phyloP scores from a whole-genome alignment of 345 rosid species.

The Passiflora organensis region DNA sequence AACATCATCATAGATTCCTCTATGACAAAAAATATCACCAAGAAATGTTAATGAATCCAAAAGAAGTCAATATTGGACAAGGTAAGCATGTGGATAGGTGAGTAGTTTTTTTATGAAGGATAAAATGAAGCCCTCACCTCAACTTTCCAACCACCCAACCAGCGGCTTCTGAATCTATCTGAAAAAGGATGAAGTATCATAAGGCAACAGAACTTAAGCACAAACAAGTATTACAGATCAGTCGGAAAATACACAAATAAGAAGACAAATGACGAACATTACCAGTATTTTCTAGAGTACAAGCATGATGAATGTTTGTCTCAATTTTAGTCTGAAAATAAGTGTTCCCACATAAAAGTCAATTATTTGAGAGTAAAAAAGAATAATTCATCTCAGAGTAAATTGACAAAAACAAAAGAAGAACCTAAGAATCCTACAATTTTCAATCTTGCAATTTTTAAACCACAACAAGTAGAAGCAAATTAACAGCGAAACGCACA shows the following conservation, averaged over 20 bases:
- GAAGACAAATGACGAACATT: slow-evolving; percentile 10
- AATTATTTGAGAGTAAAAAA: slow-evolving; percentile 11
- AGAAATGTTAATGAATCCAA: too few species aligned
- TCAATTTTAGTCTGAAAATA: slow-evolving; percentile 24
- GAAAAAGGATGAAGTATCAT: slow-evolving; percentile 3
- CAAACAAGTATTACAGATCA: not conserved
- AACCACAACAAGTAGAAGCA: not conserved
- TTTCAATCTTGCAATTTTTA: slow-evolving; percentile 2
- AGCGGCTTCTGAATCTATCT: slow-evolving; percentile 31
- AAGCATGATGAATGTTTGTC: slow-evolving; percentile 14
- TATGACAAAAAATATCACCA: too few species aligned
- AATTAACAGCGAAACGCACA: not conserved
- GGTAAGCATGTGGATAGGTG: too few species aligned
- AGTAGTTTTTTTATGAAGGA: not conserved
- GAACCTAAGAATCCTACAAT: slow-evolving; percentile 1
- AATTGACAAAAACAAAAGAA: slow-evolving; percentile 1
- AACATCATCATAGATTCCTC: too few species aligned
- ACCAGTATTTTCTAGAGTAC: slow-evolving; percentile 24
- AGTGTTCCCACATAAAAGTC: slow-evolving; percentile 10
- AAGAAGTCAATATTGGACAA: too few species aligned
- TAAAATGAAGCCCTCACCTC: slow-evolving; percentile 24
- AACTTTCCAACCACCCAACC: slow-evolving; percentile 39
- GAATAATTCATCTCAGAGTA: slow-evolving; percentile 1
- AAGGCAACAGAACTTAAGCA: not conserved
- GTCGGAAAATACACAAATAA: not conserved